Conservation (phyloP, 768 basidiomycete species). For the Artomyces pyxidatus region DNA sequence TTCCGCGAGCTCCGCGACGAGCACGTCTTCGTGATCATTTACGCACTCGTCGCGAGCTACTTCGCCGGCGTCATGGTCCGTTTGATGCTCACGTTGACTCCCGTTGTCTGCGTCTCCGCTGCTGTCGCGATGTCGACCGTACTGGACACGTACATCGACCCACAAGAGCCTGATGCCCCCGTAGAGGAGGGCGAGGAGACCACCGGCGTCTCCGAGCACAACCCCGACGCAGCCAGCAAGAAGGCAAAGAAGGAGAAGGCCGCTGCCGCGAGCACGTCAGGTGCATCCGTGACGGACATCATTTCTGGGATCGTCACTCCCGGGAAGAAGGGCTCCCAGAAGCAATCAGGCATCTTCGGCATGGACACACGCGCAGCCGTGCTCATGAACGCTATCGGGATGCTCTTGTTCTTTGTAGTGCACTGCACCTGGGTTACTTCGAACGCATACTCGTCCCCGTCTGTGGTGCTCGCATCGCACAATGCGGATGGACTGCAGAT, state of each 20-base stretch:
- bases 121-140: slow-evolving; percentile 87
- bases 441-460: slow-evolving; percentile 93
- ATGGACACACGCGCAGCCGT: slow-evolving; percentile 77
- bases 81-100: slow-evolving; percentile 94
- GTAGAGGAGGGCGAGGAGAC: slow-evolving; percentile 29
- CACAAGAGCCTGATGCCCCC: slow-evolving; percentile 50
- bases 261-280: slow-evolving; percentile 24
- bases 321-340: slow-evolving; percentile 27
- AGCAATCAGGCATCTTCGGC: slow-evolving; percentile 62
- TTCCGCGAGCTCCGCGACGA: slow-evolving; percentile 94
- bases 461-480: slow-evolving; percentile 83
- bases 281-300: slow-evolving; percentile 12
- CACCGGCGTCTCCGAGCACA: slow-evolving; percentile 16
- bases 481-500: slow-evolving; percentile 85
- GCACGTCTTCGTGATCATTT: slow-evolving; percentile 97
- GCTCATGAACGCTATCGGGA: slow-evolving; percentile 60
- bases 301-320: slow-evolving; percentile 11
- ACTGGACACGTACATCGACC: slow-evolving; percentile 87
- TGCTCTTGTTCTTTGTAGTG: slow-evolving; percentile 86
- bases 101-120: slow-evolving; percentile 89
- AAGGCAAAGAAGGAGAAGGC: slow-evolving; percentile 41
- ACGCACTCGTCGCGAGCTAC: slow-evolving; percentile 91
- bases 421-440: slow-evolving; percentile 98
- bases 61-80: slow-evolving; percentile 99
- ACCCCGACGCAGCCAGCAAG: slow-evolving; percentile 12